A percentile compares a stretch with the other conserved stretches of the same genome.
Evolutionary conservation across 495 filamentous ascomycete species (phyloP).

Genomic region (Talaromyces ruber): DNA sequence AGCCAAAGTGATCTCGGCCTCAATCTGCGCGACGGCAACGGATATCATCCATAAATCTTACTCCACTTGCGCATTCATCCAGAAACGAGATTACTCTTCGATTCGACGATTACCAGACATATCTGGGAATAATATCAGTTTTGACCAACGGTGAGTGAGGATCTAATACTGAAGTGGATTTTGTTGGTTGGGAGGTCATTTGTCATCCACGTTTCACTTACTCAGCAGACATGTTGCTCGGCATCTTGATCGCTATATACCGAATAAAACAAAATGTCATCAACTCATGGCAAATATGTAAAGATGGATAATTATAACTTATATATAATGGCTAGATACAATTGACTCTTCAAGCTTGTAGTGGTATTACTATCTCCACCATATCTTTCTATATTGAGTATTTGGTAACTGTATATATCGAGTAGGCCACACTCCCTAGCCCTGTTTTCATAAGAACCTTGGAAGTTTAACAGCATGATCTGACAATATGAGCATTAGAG

Average conservation of each 20-base stretch:
- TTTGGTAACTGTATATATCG: neutral
- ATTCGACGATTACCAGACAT: neutral
- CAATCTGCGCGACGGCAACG: neutral
- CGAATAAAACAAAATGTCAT: neutral
- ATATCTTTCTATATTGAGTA: neutral
- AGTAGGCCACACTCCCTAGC: neutral
- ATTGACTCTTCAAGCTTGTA: neutral
- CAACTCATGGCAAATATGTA: neutral
- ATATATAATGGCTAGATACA: neutral
- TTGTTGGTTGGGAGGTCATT: neutral
- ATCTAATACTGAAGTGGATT: neutral
- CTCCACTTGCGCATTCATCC: neutral
- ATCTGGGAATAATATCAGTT: neutral
- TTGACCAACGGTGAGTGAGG: neutral
- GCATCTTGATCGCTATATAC: neutral
- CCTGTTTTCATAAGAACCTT: neutral
- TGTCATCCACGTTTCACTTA: neutral
- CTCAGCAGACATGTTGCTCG: neutral
- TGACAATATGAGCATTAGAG: neutral
- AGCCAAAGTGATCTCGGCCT: neutral
- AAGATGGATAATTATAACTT: neutral
- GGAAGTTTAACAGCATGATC: neutral
- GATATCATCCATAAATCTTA: neutral
- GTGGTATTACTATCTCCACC: neutral
- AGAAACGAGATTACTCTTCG: neutral